Evolutionary conservation across 2,329 filamentous ascomycete genomes (phyloP).

Genomic region (Graphiopsis chlorocephala): DNA sequence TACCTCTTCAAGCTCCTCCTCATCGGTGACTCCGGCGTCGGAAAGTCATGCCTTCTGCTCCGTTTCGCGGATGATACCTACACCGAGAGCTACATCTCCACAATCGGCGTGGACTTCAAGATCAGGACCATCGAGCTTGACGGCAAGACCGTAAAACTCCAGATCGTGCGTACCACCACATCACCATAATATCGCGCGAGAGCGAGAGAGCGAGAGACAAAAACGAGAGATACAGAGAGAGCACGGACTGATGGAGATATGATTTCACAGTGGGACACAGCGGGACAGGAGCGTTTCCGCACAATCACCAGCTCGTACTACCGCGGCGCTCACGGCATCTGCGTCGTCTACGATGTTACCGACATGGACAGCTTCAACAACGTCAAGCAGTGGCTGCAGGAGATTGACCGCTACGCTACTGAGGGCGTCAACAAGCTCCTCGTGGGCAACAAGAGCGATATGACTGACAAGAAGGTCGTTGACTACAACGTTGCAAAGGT

Average conservation of each 20-base stretch:
- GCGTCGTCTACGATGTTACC: slow-evolving; percentile 99
- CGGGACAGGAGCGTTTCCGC: slow-evolving; percentile 98
- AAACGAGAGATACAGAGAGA: not conserved
- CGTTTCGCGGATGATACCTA: slow-evolving; percentile 99
- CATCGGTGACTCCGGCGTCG: slow-evolving; percentile 99
- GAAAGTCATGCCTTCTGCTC: slow-evolving; percentile 97
- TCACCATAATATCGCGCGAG: not conserved
- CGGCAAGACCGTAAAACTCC: slow-evolving; percentile 98
- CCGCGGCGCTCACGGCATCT: slow-evolving; percentile 97
- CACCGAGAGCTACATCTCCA: slow-evolving; percentile 99
- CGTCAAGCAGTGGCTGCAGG: slow-evolving; percentile 99
- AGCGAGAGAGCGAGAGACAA: not conserved
- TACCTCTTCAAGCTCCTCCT: slow-evolving; percentile 99
- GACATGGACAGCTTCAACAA: slow-evolving; percentile 99
- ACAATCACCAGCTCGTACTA: slow-evolving; percentile 99
- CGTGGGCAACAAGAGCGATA: slow-evolving; percentile 99
- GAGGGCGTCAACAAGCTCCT: slow-evolving; percentile 99
- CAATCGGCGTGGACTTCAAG: slow-evolving; percentile 99
- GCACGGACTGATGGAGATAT: slow-evolving; percentile 6
- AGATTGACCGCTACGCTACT: slow-evolving; percentile 98
- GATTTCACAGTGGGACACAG: slow-evolving; percentile 84
- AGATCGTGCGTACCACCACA: slow-evolving; percentile 70
- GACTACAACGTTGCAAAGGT: slow-evolving; percentile 99
- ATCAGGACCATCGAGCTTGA: slow-evolving; percentile 99
- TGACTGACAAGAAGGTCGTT: slow-evolving; percentile 99